Percentiles rank a stretch among this genome's conserved stretches.
These are phyloP conservation scores for Fusarium multiceps DNA, from an alignment of 2,329 filamentous ascomycete genomes.

Conservation along the genomic window DNA sequence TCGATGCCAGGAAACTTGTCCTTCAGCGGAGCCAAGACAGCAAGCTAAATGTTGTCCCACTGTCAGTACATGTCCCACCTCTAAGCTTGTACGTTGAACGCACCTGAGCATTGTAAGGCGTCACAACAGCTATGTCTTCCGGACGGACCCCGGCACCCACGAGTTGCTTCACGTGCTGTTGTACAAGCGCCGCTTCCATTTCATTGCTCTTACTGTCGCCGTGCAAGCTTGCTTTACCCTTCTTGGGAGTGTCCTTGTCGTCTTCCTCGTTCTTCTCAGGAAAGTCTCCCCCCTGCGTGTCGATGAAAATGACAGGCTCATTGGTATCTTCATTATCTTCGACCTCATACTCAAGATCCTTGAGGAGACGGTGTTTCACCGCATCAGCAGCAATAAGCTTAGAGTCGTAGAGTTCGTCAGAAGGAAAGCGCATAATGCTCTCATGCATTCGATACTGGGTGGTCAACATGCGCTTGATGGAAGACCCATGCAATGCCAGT, in stretches of 20 bases:
- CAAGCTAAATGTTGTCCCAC: conserved; percentile 65
- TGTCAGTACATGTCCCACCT: conserved; percentile 30
- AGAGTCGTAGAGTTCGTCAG: conserved; percentile 85
- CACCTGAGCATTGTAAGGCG: conserved; percentile 95
- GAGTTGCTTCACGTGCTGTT: conserved; percentile 78
- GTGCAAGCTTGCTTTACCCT: conserved; percentile 58
- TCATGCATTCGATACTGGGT: conserved; percentile 99
- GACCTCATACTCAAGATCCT: conserved; percentile 81
- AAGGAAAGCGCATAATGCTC: conserved; percentile 94
- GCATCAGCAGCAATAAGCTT: conserved; percentile 83
- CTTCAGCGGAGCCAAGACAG: conserved; percentile 82
- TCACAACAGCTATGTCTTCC: conserved; percentile 91
- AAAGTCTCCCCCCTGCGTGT: conserved; percentile 95
- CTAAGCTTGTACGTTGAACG: conserved; percentile 19
- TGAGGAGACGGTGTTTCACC: conserved; percentile 80
- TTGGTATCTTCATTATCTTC: conserved; percentile 84
- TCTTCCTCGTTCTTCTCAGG: conserved; percentile 84
- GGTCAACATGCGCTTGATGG: conserved; percentile 93
- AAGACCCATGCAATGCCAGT: conserved; percentile 80
- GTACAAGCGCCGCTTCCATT: conserved; percentile 86
- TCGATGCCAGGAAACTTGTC: conserved; percentile 86
- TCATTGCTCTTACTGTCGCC: conserved; percentile 87
- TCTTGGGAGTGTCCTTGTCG: conserved; percentile 61
- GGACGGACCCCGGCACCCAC: conserved; percentile 82
- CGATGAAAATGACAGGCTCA: conserved; percentile 91